phyloP scores from a whole-genome alignment of 176 grass and related monocot genomes.

The Cymbopogon citratus region DNA sequence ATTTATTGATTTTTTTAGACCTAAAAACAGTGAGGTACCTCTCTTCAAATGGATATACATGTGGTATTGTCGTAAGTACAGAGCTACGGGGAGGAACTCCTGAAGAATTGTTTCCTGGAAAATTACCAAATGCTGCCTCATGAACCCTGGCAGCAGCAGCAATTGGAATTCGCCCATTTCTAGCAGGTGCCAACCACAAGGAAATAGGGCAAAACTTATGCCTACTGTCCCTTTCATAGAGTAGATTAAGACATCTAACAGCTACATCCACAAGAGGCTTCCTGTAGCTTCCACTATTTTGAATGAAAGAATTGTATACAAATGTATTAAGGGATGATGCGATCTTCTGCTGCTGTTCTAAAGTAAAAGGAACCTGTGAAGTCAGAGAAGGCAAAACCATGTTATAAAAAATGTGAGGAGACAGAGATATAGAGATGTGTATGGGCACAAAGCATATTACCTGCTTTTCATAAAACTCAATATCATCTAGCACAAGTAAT shows the following conservation, averaged over 20 bases:
- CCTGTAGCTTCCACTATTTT: constrained; percentile 42
- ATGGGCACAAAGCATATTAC: constrained; percentile 18
- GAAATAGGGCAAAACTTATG: constrained; percentile 76
- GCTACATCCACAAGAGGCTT: constrained; percentile 61
- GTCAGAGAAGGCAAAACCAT: constrained; percentile 12
- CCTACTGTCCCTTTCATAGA: constrained; percentile 92
- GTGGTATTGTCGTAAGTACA: constrained; percentile 74
- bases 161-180: constrained; percentile 69
- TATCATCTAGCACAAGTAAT: constrained; percentile 91
- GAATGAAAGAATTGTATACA: constrained; percentile 82
- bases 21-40: constrained; percentile 51
- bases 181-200: constrained; percentile 85
- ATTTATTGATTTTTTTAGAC: not conserved
- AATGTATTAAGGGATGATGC: constrained; percentile 84
- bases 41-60: constrained; percentile 97
- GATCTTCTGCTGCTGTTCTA: constrained; percentile 78
- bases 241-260: constrained; percentile 88
- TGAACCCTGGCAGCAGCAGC: constrained; percentile 72
- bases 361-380: constrained; percentile 71
- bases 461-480: constrained; percentile 98
- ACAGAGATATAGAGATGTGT: not conserved
- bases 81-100: constrained; percentile 42
- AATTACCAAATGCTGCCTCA: constrained; percentile 70
- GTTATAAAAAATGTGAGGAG: not conserved
- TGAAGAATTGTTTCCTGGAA: constrained; percentile 35